These are phyloP conservation scores for Astrocystis sublimbata DNA, from an alignment of 495 filamentous ascomycete species.

Conservation along the genomic window DNA sequence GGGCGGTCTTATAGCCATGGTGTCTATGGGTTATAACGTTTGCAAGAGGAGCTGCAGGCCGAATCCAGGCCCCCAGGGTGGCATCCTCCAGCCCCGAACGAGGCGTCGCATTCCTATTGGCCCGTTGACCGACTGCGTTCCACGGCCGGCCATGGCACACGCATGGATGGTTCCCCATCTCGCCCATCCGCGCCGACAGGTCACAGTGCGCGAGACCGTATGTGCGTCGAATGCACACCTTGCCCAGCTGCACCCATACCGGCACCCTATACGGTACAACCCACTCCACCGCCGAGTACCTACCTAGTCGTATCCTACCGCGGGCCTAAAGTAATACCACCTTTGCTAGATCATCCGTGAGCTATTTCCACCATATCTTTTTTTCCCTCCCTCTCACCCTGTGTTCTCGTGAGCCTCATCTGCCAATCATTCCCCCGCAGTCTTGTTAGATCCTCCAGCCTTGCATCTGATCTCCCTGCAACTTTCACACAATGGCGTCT, in stretches of 20 bases:
- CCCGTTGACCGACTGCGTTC: too few species aligned
- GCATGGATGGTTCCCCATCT: too few species aligned
- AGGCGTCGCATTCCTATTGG: slow-evolving; percentile 9
- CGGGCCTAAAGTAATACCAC: too few species aligned
- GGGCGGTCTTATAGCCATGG: background rate
- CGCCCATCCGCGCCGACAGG: too few species aligned
- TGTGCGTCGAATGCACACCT: too few species aligned
- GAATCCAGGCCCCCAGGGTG: slow-evolving; percentile 2
- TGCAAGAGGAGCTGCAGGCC: background rate
- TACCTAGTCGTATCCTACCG: slow-evolving; percentile 17
- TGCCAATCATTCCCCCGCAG: slow-evolving; percentile 12
- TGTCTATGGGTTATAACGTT: too few species aligned
- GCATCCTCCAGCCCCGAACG: slow-evolving; percentile 17
- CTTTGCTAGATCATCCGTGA: slow-evolving; percentile 21
- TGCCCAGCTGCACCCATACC: too few species aligned
- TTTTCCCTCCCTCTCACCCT: slow-evolving; percentile 33
- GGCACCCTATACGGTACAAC: too few species aligned
- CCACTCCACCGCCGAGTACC: too few species aligned
- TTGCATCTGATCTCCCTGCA: slow-evolving; percentile 26
- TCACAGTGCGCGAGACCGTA: too few species aligned
- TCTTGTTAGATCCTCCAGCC: slow-evolving; percentile 29
- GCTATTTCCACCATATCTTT: slow-evolving; percentile 38
- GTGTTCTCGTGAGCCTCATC: slow-evolving; percentile 28
- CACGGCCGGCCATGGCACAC: too few species aligned
- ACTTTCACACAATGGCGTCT: slow-evolving; percentile 66